Conservation (phyloP, 345 rosid genomes). For the Conringia planisiliqua region DNA sequence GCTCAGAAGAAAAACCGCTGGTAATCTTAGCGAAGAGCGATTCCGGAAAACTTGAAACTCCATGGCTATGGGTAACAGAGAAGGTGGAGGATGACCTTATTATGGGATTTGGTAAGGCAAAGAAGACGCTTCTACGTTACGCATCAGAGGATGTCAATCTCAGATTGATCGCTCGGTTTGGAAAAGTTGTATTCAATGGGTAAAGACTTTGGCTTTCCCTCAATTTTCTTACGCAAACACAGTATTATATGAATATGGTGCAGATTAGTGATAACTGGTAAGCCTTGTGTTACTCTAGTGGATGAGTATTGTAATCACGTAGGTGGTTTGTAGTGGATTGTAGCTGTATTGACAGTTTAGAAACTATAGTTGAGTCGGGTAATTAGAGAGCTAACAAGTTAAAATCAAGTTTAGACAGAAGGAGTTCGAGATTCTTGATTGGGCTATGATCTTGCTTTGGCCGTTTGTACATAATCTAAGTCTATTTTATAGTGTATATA, state of each 20-base stretch:
- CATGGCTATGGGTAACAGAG: slow-evolving; percentile 20
- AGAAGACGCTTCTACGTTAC: not conserved
- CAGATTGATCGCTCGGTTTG: slow-evolving; percentile 28
- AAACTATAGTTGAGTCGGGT: not conserved
- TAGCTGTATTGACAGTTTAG: no score
- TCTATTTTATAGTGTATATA: not conserved
- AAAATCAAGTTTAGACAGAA: not conserved
- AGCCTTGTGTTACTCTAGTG: not conserved
- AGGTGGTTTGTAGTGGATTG: not conserved
- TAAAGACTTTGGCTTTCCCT: not conserved
- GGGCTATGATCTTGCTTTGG: not conserved
- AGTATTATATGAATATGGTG: not conserved
- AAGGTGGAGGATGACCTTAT: slow-evolving; percentile 20
- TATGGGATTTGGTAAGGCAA: slow-evolving; percentile 16
- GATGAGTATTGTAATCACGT: not conserved
- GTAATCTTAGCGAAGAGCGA: not conserved
- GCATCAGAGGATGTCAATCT: slow-evolving; percentile 10
- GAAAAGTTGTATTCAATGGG: slow-evolving; percentile 18
- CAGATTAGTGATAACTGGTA: not conserved
- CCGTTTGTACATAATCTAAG: not conserved
- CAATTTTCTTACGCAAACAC: not conserved
- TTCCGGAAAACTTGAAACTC: not conserved
- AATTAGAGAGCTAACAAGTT: not conserved
- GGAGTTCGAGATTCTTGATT: not conserved
- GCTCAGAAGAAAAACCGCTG: not conserved